These are phyloP conservation scores for Scortechinia acanthostroma DNA, from an alignment of 2,329 filamentous ascomycete genomes.

Conservation along the genomic window DNA sequence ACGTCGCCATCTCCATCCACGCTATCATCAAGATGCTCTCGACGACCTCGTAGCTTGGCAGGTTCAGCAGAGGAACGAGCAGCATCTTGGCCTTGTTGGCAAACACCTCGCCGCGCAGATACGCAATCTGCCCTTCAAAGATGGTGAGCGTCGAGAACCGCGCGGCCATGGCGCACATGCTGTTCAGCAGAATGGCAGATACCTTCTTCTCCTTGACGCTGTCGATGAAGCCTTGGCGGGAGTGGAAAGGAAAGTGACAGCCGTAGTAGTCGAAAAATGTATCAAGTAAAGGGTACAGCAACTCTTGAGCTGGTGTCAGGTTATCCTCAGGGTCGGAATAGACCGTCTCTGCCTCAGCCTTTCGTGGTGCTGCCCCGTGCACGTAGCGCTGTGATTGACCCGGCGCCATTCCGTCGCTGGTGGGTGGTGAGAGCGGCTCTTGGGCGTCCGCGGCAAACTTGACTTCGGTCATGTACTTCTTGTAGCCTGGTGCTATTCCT, in stretches of 20 bases:
- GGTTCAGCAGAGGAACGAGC: slow-evolving; percentile 75
- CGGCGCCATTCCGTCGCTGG: slow-evolving; percentile 45
- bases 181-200: slow-evolving; percentile 79
- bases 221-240: slow-evolving; percentile 64
- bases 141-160: slow-evolving; percentile 66
- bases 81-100: slow-evolving; percentile 77
- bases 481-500: slow-evolving; percentile 84
- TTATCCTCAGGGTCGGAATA: slow-evolving; percentile 67
- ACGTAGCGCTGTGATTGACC: slow-evolving; percentile 22
- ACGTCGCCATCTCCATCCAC: slow-evolving; percentile 82
- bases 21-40: slow-evolving; percentile 79
- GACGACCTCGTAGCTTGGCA: slow-evolving; percentile 74
- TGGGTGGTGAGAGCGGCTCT: slow-evolving; percentile 48
- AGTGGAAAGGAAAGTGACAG: slow-evolving; percentile 79
- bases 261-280: slow-evolving; percentile 77
- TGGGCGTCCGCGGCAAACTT: slow-evolving; percentile 69
- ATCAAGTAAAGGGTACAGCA: slow-evolving; percentile 72
- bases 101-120: slow-evolving; percentile 71
- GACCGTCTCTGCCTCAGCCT: slow-evolving; percentile 34
- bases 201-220: slow-evolving; percentile 74
- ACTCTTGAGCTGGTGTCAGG: slow-evolving; percentile 62
- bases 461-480: too few species aligned
- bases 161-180: slow-evolving; percentile 75
- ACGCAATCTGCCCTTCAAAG: too few species aligned
- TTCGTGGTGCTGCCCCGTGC: slow-evolving; percentile 28